These are phyloP conservation scores for Aspergillus haitiensis DNA, from an alignment of 495 filamentous ascomycete species.

Conservation along the genomic window DNA sequence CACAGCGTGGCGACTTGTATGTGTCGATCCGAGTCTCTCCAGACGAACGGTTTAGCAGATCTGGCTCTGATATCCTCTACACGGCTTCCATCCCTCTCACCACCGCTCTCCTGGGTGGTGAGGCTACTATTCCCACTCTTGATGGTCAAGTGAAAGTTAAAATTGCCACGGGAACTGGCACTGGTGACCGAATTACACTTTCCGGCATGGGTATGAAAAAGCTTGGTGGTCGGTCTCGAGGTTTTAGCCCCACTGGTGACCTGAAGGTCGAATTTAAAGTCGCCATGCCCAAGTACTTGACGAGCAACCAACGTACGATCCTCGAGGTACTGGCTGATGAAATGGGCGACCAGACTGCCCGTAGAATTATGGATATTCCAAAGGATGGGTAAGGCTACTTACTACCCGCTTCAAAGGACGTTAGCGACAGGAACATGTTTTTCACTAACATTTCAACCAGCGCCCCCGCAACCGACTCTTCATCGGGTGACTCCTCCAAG, in stretches of 20 bases:
- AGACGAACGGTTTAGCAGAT: conserved; percentile 82
- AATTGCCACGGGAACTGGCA: conserved; percentile 85
- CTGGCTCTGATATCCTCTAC: conserved; percentile 86
- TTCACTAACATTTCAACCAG: conserved; percentile 9
- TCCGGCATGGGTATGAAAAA: conserved; percentile 90
- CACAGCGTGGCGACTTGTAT: conserved; percentile 77
- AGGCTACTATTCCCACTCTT: conserved; percentile 84
- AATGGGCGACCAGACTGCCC: conserved; percentile 87
- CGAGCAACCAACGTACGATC: conserved; percentile 82
- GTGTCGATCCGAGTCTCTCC: conserved; percentile 79
- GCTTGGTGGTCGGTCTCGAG: conserved; percentile 56
- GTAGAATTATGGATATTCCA: conserved; percentile 78
- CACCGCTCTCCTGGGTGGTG: conserved; percentile 88
- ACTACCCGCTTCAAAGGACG: too few species aligned
- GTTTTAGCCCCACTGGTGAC: conserved; percentile 63
- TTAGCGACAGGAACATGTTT: not conserved
- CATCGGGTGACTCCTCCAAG: conserved; percentile 48
- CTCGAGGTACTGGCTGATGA: conserved; percentile 95
- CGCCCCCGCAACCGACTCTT: conserved; percentile 10
- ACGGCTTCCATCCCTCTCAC: conserved; percentile 89
- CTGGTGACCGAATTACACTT: conserved; percentile 86
- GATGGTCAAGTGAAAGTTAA: conserved; percentile 86
- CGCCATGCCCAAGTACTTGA: conserved; percentile 89
- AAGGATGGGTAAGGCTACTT: conserved; percentile 45
- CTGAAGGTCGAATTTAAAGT: conserved; percentile 93